Percentiles rank a stretch among this genome's conserved stretches.
These are phyloP conservation scores for Zalaria sp. DNA, from an alignment of 2,329 filamentous ascomycete species.

Conservation along the genomic window DNA sequence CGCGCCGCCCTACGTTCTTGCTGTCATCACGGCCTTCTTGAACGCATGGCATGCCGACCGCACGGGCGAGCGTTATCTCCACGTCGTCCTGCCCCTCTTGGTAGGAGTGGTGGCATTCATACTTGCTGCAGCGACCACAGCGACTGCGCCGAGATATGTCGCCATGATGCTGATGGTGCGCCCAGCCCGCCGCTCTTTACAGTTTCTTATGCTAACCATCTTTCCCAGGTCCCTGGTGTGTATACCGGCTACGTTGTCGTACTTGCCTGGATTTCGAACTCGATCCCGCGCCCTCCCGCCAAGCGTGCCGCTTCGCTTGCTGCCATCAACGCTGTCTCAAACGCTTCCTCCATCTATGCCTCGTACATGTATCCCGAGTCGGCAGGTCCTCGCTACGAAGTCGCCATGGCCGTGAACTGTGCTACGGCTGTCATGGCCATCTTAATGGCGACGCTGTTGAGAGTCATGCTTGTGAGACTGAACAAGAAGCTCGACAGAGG, in stretches of 20 bases:
- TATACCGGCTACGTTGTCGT: constrained; percentile 51
- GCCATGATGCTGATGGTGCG: constrained; percentile 25
- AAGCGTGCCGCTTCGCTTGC: constrained; percentile 42
- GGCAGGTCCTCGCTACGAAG: constrained; percentile 37
- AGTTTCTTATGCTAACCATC: not conserved
- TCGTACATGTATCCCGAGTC: constrained; percentile 33
- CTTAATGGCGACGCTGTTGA: constrained; percentile 8
- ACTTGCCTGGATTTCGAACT: constrained; percentile 38
- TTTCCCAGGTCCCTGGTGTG: constrained; percentile 30
- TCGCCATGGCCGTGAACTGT: constrained; percentile 51
- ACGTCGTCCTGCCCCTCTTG: constrained; percentile 18
- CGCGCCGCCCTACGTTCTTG: constrained; percentile 20
- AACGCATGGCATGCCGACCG: constrained; percentile 25
- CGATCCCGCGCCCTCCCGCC: constrained; percentile 37
- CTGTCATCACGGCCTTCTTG: constrained; percentile 17
- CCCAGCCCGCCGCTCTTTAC: not conserved
- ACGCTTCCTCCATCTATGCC: constrained; percentile 39
- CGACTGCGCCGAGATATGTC: constrained; percentile 16
- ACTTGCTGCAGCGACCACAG: constrained; percentile 14
- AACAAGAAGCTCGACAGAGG: constrained; percentile 14
- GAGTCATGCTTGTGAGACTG: constrained; percentile 8
- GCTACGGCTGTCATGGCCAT: constrained; percentile 38
- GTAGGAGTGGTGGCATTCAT: constrained; percentile 18
- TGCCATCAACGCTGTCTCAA: constrained; percentile 41
- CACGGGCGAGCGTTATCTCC: constrained; percentile 25